A percentile compares a stretch with the other conserved stretches of the same genome.
Conservation (phyloP, 1,284 basidiomycete genomes). For the Sphaerobolus stellatus region DNA sequence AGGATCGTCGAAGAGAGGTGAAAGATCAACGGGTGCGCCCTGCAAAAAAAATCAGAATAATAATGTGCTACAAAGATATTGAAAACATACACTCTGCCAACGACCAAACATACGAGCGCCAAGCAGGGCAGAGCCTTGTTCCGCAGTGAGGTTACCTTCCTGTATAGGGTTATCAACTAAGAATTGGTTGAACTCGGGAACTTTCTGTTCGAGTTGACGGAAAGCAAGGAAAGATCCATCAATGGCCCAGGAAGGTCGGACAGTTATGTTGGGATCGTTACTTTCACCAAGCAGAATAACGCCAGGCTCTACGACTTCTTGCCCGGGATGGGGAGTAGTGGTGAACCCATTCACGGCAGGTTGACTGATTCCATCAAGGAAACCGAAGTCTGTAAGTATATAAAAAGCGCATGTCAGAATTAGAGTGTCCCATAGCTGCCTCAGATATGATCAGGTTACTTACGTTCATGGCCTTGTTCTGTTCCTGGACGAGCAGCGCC, state of each 20-base stretch:
- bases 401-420: neutral
- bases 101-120: constrained; percentile 55
- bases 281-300: constrained; percentile 31
- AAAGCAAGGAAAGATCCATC: constrained; percentile 28
- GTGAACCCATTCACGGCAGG: constrained; percentile 25
- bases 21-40: constrained; percentile 27
- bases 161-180: constrained; percentile 41
- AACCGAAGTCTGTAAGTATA: constrained; percentile 16
- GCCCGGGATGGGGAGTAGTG: constrained; percentile 22
- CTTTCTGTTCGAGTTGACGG: constrained; percentile 52
- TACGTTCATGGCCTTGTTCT: neutral
- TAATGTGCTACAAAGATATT: neutral
- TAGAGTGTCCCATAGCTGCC: too few species aligned
- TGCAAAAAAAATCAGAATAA: constrained; percentile 8
- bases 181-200: constrained; percentile 55
- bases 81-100: constrained; percentile 49
- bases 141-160: constrained; percentile 33
- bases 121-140: constrained; percentile 46
- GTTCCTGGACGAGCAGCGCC: neutral
- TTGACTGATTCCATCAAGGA: constrained; percentile 27
- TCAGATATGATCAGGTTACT: neutral
- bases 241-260: constrained; percentile 11
- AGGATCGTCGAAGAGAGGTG: constrained; percentile 20
- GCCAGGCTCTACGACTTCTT: constrained; percentile 27
- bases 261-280: constrained; percentile 19